phyloP scores from a whole-genome alignment of 495 filamentous ascomycete species.

The Penicillium canescens region DNA sequence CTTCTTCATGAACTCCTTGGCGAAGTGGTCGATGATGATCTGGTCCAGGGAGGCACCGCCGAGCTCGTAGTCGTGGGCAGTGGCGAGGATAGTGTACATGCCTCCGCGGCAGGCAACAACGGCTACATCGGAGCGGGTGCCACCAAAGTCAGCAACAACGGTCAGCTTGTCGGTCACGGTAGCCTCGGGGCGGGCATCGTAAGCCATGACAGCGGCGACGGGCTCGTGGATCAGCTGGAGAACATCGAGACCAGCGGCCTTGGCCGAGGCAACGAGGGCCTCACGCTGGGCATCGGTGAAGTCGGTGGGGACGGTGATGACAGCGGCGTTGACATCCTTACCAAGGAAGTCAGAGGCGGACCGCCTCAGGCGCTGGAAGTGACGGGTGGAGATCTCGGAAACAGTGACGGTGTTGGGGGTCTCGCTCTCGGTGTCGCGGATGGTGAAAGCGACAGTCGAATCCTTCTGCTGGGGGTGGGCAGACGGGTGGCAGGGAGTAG shows the following conservation, averaged over 20 bases:
- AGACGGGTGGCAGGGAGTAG: constrained; percentile 89
- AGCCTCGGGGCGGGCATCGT: constrained; percentile 82
- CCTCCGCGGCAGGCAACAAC: constrained; percentile 89
- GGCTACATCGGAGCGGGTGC: constrained; percentile 87
- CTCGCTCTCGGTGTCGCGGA: constrained; percentile 73
- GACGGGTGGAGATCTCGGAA: constrained; percentile 83
- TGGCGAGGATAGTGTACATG: constrained; percentile 94
- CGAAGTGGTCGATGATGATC: constrained; percentile 90
- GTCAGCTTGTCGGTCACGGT: constrained; percentile 79
- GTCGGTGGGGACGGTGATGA: constrained; percentile 92
- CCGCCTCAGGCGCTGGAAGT: constrained; percentile 75
- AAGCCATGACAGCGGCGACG: constrained; percentile 86
- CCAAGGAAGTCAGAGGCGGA: constrained; percentile 91
- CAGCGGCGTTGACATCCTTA: constrained; percentile 86
- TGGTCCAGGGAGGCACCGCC: constrained; percentile 81
- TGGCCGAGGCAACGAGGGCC: constrained; percentile 74
- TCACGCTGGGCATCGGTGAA: constrained; percentile 83
- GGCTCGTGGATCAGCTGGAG: constrained; percentile 93
- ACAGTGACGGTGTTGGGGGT: constrained; percentile 71
- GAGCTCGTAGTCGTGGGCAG: constrained; percentile 91
- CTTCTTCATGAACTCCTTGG: constrained; percentile 98
- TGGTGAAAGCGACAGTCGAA: constrained; percentile 75
- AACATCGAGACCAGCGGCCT: constrained; percentile 81
- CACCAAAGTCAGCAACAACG: constrained; percentile 91
- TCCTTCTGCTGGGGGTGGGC: constrained; percentile 81